Conservation (phyloP, 164 flowering plant species). For the Hamamelis virginiana region DNA sequence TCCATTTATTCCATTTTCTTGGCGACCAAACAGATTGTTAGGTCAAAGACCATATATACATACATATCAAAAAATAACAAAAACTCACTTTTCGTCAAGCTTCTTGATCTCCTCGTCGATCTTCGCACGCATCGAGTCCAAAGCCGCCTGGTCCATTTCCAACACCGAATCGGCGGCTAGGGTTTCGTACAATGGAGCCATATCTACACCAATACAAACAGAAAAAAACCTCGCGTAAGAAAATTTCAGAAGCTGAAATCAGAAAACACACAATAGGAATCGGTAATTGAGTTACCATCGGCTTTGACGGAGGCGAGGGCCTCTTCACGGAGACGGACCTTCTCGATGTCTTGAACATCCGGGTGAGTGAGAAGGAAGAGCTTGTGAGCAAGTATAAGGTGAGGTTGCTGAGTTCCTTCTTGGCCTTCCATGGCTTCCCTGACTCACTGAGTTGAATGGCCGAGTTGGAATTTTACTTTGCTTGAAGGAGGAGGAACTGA, state of each 20-base stretch:
- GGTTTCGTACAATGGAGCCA: slow-evolving; percentile 78
- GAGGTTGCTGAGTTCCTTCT: slow-evolving; percentile 72
- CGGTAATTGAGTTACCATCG: slow-evolving; percentile 42
- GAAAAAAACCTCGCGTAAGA: neutral
- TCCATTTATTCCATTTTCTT: neutral
- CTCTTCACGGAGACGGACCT: slow-evolving; percentile 75
- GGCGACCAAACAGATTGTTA: neutral
- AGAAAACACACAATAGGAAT: neutral
- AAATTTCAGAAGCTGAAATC: neutral
- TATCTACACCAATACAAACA: slow-evolving; percentile 41
- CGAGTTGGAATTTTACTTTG: slow-evolving; percentile 11
- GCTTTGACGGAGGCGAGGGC: slow-evolving; percentile 55
- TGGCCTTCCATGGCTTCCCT: slow-evolving; percentile 53
- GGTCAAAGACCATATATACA: neutral
- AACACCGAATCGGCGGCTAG: slow-evolving; percentile 52
- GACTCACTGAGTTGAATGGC: slow-evolving; percentile 10
- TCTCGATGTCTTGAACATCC: slow-evolving; percentile 87
- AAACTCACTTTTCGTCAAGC: slow-evolving; percentile 85
- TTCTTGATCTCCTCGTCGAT: slow-evolving; percentile 82
- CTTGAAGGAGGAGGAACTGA: slow-evolving; percentile 25
- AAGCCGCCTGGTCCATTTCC: slow-evolving; percentile 60
- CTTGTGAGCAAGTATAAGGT: slow-evolving; percentile 68
- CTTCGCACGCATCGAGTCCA: slow-evolving; percentile 73
- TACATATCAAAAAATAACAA: neutral
- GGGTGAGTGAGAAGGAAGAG: slow-evolving; percentile 76